Base-by-base conservation (phyloP, 495 filamentous ascomycete genomes). In the Penicillium cosmopolitanum region DNA sequence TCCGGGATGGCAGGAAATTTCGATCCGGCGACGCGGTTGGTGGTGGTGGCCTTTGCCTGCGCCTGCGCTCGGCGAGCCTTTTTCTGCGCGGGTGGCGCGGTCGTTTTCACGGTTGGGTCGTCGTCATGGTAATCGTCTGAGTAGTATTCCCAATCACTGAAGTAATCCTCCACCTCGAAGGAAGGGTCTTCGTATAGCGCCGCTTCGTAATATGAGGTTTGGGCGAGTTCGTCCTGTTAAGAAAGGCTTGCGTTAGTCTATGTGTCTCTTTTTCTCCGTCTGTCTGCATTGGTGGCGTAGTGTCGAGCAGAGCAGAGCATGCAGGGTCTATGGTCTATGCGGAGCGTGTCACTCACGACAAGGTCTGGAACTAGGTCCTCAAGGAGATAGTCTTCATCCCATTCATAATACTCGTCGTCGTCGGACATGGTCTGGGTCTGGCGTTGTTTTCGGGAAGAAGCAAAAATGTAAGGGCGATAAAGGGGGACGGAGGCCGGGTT, bases 81-180 rank as follows among this genome's bases (percentile, higher is more conserved):
- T 50, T 57, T 64, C 56, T 54, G 44, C 40, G 51, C 19, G 15
- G 48, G 51, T 59, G 59, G 34, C 54, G 9, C n/a, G n/a, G 15
- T 16, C 18, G 42, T n/a, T 12, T 44, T 48, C 28, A 64, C 68
- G 12, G 71, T 75, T 9, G 76, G 69, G 43, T 80, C 80, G 43
- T 80, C 73, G 44, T 83, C 80, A 53, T 78, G 76, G 70, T 81
- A 82, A 58, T 82, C 79, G 59, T 82, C 80, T 18, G 79, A 76
- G 38, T 78, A 70, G 25, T 81, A 77, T 53, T 80, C 77, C 80
- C 79, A 81, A 63, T 83, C 80, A 46, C 73, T 77, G 62, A 67
- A 78, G 35, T 72, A 77, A 2, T 82, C 80, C 48, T 73, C 71
- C 2, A 70, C 62, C 51, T 82, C 77, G 6, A 72, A 56, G n/a